These are phyloP conservation scores for Dothistroma septosporum DNA, from an alignment of 2,329 filamentous ascomycete species.

Conservation along the genomic window DNA sequence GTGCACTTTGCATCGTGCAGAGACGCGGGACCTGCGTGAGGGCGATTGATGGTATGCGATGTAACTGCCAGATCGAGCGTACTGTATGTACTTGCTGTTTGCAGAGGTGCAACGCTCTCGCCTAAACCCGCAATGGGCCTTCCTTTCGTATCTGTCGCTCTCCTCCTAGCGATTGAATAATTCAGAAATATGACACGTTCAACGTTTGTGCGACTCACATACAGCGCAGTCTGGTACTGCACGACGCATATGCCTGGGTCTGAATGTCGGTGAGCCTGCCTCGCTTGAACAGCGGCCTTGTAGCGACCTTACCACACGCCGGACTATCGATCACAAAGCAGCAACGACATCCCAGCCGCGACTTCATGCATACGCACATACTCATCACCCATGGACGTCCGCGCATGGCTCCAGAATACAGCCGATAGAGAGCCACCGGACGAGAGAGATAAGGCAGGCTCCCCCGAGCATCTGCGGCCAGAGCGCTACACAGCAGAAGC, in stretches of 20 bases:
- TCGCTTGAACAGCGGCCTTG: background rate
- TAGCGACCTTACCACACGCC: background rate
- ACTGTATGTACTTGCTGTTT: background rate
- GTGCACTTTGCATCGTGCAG: background rate
- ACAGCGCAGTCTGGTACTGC: conserved; percentile 3
- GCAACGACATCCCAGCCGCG: conserved; percentile 10
- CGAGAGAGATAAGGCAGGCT: conserved; percentile 21
- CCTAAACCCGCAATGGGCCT: background rate
- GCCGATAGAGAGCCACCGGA: conserved; percentile 34
- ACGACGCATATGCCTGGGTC: conserved; percentile 1
- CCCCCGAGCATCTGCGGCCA: conserved; percentile 26
- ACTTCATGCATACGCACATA: conserved; percentile 6
- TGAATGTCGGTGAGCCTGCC: conserved; percentile 9
- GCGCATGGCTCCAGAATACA: conserved; percentile 43
- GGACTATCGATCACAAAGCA: background rate
- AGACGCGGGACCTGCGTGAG: background rate
- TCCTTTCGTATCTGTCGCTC: conserved; percentile 4
- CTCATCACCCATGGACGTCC: conserved; percentile 41
- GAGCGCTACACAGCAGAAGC: conserved; percentile 18
- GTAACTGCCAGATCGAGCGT: background rate
- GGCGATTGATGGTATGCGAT: background rate
- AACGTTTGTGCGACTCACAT: background rate
- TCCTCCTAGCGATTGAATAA: background rate
- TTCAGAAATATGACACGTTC: background rate
- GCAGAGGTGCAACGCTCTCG: conserved; percentile 2